Evolutionary conservation across 805 yeast species (phyloP).

Genomic region (Brettanomyces bruxellensis): DNA sequence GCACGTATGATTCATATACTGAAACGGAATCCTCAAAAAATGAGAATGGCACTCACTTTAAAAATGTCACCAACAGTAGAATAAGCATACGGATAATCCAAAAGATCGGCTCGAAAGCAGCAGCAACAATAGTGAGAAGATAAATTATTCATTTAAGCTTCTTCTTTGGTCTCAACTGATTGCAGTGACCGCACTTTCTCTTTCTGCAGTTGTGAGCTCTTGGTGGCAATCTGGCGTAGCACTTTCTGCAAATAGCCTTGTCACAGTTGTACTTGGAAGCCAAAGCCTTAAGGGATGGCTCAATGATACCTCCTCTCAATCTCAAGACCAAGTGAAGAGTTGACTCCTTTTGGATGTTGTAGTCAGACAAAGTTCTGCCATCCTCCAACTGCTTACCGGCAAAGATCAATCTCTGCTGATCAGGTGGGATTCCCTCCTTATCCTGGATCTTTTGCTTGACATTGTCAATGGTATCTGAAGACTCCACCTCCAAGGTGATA

Average conservation of each 20-base stretch:
- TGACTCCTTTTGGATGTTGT: slow-evolving; percentile 94
- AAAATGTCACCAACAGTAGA: too few relatives aligned
- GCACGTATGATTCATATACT: too few relatives aligned
- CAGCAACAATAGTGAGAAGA: not conserved
- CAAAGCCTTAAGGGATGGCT: slow-evolving; percentile 97
- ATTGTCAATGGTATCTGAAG: slow-evolving; percentile 91
- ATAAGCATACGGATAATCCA: too few relatives aligned
- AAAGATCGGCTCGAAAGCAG: too few relatives aligned
- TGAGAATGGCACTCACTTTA: too few relatives aligned
- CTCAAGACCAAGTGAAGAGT: slow-evolving; percentile 52
- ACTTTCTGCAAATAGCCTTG: slow-evolving; percentile 97
- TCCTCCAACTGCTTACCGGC: slow-evolving; percentile 97
- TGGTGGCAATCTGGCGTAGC: slow-evolving; percentile 99
- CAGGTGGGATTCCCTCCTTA: slow-evolving; percentile 96
- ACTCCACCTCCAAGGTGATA: slow-evolving; percentile 78
- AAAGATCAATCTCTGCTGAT: slow-evolving; percentile 89
- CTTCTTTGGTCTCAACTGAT: slow-evolving; percentile 99
- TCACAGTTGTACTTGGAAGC: slow-evolving; percentile 99
- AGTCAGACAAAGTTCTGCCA: slow-evolving; percentile 89
- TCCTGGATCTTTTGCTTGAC: slow-evolving; percentile 94
- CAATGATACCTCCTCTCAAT: slow-evolving; percentile 83
- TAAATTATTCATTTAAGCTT: slow-evolving; percentile 72
- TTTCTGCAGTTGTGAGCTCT: slow-evolving; percentile 99
- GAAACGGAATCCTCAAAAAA: too few relatives aligned
- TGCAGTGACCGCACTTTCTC: slow-evolving; percentile 99